Conservation (phyloP, 208 protist genomes). For the Histomonas meleagridis region DNA sequence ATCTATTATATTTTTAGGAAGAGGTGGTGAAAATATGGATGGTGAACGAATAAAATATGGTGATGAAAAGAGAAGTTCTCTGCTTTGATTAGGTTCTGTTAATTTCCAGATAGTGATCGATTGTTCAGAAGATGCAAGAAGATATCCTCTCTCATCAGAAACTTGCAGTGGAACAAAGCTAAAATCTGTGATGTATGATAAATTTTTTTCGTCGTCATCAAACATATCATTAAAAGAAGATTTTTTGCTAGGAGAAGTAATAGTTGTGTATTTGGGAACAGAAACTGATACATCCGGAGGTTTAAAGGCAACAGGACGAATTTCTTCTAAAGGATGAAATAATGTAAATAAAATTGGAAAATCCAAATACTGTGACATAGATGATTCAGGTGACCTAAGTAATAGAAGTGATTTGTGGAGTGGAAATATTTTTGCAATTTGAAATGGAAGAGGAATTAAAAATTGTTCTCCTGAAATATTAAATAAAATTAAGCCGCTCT, state of each 20-base stretch:
- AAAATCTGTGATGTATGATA: not conserved
- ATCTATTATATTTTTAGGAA: not conserved
- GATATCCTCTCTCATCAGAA: not conserved
- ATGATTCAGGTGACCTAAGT: not conserved
- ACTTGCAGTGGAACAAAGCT: not conserved
- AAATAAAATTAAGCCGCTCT: slow-evolving; percentile 3
- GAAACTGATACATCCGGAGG: not conserved
- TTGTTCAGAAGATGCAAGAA: not conserved
- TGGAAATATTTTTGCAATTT: not conserved
- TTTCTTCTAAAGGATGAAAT: slow-evolving; percentile 27
- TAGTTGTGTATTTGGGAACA: not conserved
- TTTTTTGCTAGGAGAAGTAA: not conserved
- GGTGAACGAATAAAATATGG: not conserved
- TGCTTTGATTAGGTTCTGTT: not conserved
- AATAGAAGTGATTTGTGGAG: slow-evolving; percentile 1
- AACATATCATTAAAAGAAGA: too few relatives aligned
- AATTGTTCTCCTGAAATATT: not conserved
- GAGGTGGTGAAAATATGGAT: slow-evolving; percentile 12
- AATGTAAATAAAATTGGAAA: slow-evolving; percentile 25
- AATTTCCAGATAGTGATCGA: not conserved
- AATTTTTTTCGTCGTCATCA: not conserved
- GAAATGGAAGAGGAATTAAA: slow-evolving; percentile 30
- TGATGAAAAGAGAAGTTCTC: not conserved
- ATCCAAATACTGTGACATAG: not conserved
- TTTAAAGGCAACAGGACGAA: not conserved